phyloP scores from a whole-genome alignment of 176 grass and related monocot genomes.

The Aegilops longissima region DNA sequence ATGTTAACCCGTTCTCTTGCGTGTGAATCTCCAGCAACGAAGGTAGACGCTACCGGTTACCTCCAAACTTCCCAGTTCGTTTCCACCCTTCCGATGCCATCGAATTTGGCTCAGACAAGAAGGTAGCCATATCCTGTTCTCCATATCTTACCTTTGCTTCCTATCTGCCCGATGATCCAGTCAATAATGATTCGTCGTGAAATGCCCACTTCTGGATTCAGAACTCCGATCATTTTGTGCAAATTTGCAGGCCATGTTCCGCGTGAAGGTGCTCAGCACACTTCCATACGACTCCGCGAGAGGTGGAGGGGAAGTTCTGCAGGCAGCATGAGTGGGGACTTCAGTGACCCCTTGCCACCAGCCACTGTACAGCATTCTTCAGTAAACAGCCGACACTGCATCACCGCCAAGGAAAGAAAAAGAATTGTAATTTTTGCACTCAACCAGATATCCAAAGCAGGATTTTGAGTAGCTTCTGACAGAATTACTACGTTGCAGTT shows the following conservation, averaged over 20 bases:
- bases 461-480: conserved; percentile 42
- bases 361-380: conserved; percentile 45
- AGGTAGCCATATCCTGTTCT: conserved; percentile 35
- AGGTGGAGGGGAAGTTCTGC: conserved; percentile 44
- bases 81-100: conserved; percentile 73
- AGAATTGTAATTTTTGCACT: conserved; percentile 18
- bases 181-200: background rate
- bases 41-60: conserved; percentile 60
- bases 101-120: conserved; percentile 88
- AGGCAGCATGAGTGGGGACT: conserved; percentile 58
- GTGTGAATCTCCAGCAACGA: conserved; percentile 63
- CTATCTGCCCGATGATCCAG: background rate
- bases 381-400: conserved; percentile 16
- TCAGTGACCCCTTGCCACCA: background rate
- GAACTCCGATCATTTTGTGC: background rate
- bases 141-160: background rate
- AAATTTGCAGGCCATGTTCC: conserved; percentile 61
- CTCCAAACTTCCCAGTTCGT: conserved; percentile 79
- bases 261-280: conserved; percentile 79
- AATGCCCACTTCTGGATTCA: conserved; percentile 1
- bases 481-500: conserved; percentile 15
- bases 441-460: conserved; percentile 12
- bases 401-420: background rate
- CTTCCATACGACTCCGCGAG: conserved; percentile 53
- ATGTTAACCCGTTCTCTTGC: conserved; percentile 20